Evolutionary conservation across 1,284 basidiomycete genomes (phyloP).

Genomic region (Rhodotorula sp.): DNA sequence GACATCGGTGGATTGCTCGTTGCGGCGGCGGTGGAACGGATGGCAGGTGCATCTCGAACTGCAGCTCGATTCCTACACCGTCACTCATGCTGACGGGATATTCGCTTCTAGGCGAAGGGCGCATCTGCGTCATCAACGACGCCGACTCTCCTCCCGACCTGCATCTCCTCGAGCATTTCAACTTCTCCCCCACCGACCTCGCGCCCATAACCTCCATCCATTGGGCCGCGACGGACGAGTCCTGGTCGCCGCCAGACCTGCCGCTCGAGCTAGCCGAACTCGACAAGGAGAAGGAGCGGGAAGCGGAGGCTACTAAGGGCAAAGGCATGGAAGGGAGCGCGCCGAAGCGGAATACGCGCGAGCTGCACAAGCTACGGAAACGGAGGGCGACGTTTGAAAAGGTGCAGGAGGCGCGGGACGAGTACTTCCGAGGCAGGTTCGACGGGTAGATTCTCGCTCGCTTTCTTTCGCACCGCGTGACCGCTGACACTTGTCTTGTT

Average conservation of each 20-base stretch:
- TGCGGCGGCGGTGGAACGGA: conserved; percentile 75
- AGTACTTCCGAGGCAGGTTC: conserved; percentile 82
- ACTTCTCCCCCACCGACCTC: conserved; percentile 63
- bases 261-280: conserved; percentile 47
- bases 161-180: conserved; percentile 80
- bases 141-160: conserved; percentile 88
- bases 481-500: neutral
- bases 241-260: conserved; percentile 63
- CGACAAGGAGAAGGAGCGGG: conserved; percentile 51
- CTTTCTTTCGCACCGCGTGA: neutral
- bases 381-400: conserved; percentile 63
- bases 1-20: conserved; percentile 83
- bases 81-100: conserved; percentile 13
- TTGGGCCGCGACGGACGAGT: conserved; percentile 84
- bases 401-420: conserved; percentile 66
- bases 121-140: conserved; percentile 80
- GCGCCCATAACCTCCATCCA: conserved; percentile 66
- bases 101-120: conserved; percentile 64
- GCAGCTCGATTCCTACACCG: neutral
- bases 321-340: conserved; percentile 43
- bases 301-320: conserved; percentile 45
- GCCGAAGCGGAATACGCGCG: conserved; percentile 56
- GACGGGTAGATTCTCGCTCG: conserved; percentile 61
- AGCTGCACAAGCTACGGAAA: conserved; percentile 66
- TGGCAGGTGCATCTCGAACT: conserved; percentile 62